Base-by-base conservation (phyloP, 176 grass and related monocot genomes). In the Hyparrhenia diplandra region DNA sequence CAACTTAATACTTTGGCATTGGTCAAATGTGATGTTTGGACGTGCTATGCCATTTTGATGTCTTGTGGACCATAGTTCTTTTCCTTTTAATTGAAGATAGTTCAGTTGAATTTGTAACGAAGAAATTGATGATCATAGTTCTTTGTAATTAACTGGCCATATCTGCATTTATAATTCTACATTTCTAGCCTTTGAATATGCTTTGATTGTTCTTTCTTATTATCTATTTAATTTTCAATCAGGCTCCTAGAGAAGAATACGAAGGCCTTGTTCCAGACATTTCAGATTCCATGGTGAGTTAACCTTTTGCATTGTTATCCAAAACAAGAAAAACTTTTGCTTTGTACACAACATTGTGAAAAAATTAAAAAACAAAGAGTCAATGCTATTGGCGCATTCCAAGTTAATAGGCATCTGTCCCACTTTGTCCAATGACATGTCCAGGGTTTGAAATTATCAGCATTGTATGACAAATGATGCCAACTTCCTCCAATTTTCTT, bases 231-330 rank as follows among this genome's bases (percentile, higher is more conserved):
- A 68, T 47, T 62, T 77, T 77, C 45, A 9, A 46, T 37, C 62
- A 86, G 88, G 55, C 20, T 86, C 67, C 74, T 43, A 79, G 72
- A 86, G 88, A 90, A 78, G 84, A 83, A 78, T 83, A 74, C 28
- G 84, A 82, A 74, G 79, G 42, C 18, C 69, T 73, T 86, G 74
- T 74, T 68, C 74, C 68, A 63, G 61, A 86, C 78, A 79, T 74
- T 83, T 73, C 74, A 43, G 60, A 90, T 68, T 68, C 74, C 12
- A 41, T 67, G 67, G 84, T 90, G 61, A 74, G 88, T 41, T 42
- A 46, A 47, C 73, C 21, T 78, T 83, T 42, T 40, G 37, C 37
- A 0, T 40, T 40, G 37, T 40, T 40, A 40, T 40, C 7, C 7
- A 40, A 10, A 9, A 1, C 6, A 9, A 40, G 10, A 40, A 40